A percentile compares a stretch with the other conserved stretches of the same genome.
Conservation (phyloP, 2,329 filamentous ascomycete species). For the Rhinocladiella mackenziei region DNA sequence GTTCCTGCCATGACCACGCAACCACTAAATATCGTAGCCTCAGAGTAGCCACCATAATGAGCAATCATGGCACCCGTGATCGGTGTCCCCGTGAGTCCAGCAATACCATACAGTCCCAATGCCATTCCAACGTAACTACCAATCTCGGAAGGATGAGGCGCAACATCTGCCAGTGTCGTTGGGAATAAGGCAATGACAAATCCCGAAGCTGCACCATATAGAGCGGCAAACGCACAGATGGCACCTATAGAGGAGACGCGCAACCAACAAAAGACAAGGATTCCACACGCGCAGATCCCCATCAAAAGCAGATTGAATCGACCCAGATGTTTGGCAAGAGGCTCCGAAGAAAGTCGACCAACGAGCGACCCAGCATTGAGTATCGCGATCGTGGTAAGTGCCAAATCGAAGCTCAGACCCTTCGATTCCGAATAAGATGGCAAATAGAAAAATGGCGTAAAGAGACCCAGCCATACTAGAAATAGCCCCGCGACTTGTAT, state of each 20-base stretch:
- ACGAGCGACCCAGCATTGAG: conserved; percentile 35
- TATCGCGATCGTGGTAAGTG: conserved; percentile 32
- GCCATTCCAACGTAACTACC: conserved; percentile 59
- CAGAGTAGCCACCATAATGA: conserved; percentile 4
- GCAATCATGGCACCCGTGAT: conserved; percentile 48
- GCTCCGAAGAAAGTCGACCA: conserved; percentile 35
- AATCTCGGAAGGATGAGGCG: conserved; percentile 61
- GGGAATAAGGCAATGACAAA: conserved; percentile 61
- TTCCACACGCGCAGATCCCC: conserved; percentile 28
- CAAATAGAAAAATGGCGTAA: conserved; percentile 77
- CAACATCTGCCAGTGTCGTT: conserved; percentile 60
- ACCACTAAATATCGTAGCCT: conserved; percentile 12
- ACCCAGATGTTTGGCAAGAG: conserved; percentile 35
- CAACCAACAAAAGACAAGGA: conserved; percentile 46
- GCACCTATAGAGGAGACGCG: conserved; percentile 50
- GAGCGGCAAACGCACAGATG: conserved; percentile 59
- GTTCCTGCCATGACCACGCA: conserved; percentile 5
- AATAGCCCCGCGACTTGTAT: conserved; percentile 55
- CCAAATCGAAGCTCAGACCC: conserved; percentile 20
- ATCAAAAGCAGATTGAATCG: conserved; percentile 32
- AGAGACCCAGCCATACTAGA: conserved; percentile 68
- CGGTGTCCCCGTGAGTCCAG: conserved; percentile 46
- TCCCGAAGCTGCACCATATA: conserved; percentile 67
- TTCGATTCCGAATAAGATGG: conserved; percentile 67
- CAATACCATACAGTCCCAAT: conserved; percentile 46